Conservation (phyloP, 257 asterid genomes). For the Solanum stenotomum region DNA sequence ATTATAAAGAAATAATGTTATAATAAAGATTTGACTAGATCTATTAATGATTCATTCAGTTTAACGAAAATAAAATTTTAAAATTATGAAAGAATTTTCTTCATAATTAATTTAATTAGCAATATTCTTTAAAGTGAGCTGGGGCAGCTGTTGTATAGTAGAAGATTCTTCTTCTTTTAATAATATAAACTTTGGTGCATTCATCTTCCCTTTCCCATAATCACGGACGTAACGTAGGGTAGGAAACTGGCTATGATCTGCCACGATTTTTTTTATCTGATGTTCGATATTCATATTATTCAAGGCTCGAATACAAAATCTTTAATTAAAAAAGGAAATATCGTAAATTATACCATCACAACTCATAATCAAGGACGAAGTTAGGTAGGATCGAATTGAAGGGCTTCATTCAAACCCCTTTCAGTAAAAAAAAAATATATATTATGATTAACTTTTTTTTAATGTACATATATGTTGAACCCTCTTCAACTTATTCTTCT, state of each 20-base stretch:
- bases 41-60: background rate
- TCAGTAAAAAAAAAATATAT: too few species aligned
- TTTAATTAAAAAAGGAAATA: background rate
- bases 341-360: background rate
- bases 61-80: background rate
- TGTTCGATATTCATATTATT: too few species aligned
- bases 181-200: background rate
- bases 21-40: background rate
- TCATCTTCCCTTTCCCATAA: background rate
- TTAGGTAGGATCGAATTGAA: too few species aligned
- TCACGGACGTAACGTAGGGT: background rate
- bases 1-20: too few species aligned
- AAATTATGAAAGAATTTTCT: background rate
- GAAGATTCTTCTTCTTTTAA: background rate
- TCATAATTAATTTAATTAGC: background rate
- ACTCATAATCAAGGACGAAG: background rate
- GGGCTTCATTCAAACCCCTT: background rate
- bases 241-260: background rate
- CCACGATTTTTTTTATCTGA: background rate
- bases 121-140: background rate
- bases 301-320: rapidly evolving
- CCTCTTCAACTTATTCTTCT: too few species aligned
- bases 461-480: too few species aligned
- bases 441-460: too few species aligned
- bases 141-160: background rate